Evolutionary conservation across 805 yeast genomes (phyloP).

Genomic region (Hanseniaspora nectarophila): DNA sequence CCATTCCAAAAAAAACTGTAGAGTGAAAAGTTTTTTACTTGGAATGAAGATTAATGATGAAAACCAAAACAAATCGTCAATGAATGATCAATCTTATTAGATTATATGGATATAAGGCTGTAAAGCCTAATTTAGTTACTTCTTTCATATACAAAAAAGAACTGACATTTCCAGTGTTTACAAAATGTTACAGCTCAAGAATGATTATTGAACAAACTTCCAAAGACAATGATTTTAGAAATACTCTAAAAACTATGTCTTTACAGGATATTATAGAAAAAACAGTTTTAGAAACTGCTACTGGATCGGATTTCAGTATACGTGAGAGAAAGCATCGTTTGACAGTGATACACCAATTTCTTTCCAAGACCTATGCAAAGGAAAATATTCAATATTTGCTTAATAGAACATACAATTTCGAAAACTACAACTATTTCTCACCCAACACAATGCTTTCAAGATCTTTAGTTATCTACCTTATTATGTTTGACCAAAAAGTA

Average conservation of each 20-base stretch:
- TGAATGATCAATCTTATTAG: not conserved
- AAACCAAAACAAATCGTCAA: not conserved
- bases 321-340: constrained; percentile 28
- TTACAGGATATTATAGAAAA: constrained; percentile 35
- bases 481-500: not conserved
- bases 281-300: not conserved
- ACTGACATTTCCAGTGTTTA: not conserved
- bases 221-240: constrained; percentile 12
- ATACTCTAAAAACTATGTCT: constrained; percentile 43
- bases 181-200: too few relatives aligned
- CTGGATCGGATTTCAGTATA: constrained; percentile 17
- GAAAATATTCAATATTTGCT: not conserved
- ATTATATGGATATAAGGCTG: too few relatives aligned
- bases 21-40: too few relatives aligned
- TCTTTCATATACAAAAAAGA: too few relatives aligned
- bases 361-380: constrained; percentile 39
- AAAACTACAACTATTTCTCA: not conserved
- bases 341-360: constrained; percentile 39
- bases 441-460: not conserved
- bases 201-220: too few relatives aligned
- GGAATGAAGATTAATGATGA: too few relatives aligned
- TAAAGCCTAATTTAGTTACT: not conserved
- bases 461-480: not conserved
- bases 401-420: not conserved
- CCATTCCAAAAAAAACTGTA: too few relatives aligned